A percentile compares a stretch with the other conserved stretches of the same genome.
Conservation (phyloP, 2,329 filamentous ascomycete genomes). For the Xylariaceae sp. region DNA sequence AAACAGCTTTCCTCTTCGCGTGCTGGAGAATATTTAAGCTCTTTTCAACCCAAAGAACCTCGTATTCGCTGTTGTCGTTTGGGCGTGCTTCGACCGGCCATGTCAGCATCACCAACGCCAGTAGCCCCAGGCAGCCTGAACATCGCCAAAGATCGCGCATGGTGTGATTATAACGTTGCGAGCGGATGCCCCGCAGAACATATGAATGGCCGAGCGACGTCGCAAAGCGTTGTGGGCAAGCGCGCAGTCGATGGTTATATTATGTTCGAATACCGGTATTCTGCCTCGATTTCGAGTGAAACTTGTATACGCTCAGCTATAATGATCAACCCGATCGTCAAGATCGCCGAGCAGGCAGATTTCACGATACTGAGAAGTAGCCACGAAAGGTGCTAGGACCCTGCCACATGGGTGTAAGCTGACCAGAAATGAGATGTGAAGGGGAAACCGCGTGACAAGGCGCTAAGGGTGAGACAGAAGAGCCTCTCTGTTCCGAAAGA, state of each 20-base stretch:
- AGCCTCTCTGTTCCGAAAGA: background rate
- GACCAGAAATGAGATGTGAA: background rate
- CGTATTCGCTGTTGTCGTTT: slow-evolving; percentile 26
- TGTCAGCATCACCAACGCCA: slow-evolving; percentile 27
- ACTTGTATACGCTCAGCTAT: background rate
- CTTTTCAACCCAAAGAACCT: slow-evolving; percentile 39
- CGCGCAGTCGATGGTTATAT: background rate
- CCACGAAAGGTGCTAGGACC: background rate
- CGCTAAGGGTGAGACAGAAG: background rate
- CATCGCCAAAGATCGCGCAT: slow-evolving; percentile 32
- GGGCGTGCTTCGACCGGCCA: slow-evolving; percentile 10
- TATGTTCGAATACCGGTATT: background rate
- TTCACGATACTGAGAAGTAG: background rate
- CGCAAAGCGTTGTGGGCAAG: background rate
- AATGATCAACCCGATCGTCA: background rate
- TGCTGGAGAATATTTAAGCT: slow-evolving; percentile 31
- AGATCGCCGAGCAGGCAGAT: background rate
- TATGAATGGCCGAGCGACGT: background rate
- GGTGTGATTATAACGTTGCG: slow-evolving; percentile 3
- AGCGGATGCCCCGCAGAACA: background rate
- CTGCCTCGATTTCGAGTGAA: background rate
- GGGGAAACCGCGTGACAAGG: background rate
- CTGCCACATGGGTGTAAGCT: slow-evolving; percentile 1
- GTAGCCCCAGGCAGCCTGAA: slow-evolving; percentile 27
- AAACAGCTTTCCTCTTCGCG: slow-evolving; percentile 38